phyloP scores from a whole-genome alignment of 805 yeast genomes.

The Kuraishia borneana region DNA sequence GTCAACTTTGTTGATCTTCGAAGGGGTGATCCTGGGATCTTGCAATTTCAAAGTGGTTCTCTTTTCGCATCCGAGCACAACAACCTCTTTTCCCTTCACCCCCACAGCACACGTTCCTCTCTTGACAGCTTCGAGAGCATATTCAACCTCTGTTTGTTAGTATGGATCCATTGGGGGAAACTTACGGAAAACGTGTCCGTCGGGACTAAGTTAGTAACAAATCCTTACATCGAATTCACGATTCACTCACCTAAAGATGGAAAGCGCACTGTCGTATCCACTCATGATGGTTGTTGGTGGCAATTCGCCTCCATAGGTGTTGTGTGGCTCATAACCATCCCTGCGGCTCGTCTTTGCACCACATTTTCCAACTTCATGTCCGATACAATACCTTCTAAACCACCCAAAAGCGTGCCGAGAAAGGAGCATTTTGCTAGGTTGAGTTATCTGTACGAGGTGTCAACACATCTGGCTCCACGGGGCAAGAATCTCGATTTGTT shows the following conservation, averaged over 20 bases:
- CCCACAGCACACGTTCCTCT: conserved; percentile 98
- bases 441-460: conserved; percentile 47
- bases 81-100: conserved; percentile 79
- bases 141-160: conserved; percentile 70
- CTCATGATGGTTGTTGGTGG: conserved; percentile 46
- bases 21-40: conserved; percentile 93
- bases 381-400: conserved; percentile 6
- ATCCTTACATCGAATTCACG: not conserved
- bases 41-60: conserved; percentile 91
- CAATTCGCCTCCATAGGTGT: too few species aligned
- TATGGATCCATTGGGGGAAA: conserved; percentile 11
- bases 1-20: conserved; percentile 86
- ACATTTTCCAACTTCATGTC: too few species aligned
- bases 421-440: conserved; percentile 51
- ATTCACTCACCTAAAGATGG: conserved; percentile 75
- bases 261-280: conserved; percentile 98
- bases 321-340: not conserved
- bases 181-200: conserved; percentile 94
- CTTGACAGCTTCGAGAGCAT: conserved; percentile 95
- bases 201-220: conserved; percentile 51
- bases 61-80: conserved; percentile 93
- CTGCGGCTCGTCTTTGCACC: too few species aligned
- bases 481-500: conserved; percentile 24
- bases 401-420: conserved; percentile 33
- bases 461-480: conserved; percentile 24